A percentile compares a stretch with the other conserved stretches of the same genome.
These are phyloP conservation scores for Ceratobasidium sp. DNA, from an alignment of 1,284 basidiomycete species.

Conservation along the genomic window DNA sequence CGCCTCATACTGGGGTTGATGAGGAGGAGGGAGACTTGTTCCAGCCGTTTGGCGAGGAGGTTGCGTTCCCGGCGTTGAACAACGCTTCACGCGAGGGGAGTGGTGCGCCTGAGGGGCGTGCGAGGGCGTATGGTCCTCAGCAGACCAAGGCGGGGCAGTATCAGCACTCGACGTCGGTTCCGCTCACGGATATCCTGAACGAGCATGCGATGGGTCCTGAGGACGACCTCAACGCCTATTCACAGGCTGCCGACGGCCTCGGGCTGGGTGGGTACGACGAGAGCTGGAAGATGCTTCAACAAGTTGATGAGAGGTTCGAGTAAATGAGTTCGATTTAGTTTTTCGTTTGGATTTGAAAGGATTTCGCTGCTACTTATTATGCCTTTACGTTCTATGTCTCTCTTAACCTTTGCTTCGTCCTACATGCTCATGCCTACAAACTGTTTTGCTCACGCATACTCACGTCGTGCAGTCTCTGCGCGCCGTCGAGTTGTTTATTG, in stretches of 20 bases:
- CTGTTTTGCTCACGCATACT: conserved; percentile 17
- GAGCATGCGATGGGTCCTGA: conserved; percentile 11
- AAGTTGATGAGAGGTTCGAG: conserved; percentile 22
- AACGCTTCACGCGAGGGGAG: conserved; percentile 8
- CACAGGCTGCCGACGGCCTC: conserved; percentile 34
- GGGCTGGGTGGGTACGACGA: conserved; percentile 14
- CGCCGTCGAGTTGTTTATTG: conserved; percentile 35
- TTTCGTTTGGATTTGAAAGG: conserved; percentile 13
- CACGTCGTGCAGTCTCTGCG: background rate
- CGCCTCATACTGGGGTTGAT: conserved; percentile 16
- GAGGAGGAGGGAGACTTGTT: conserved; percentile 37
- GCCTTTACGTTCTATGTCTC: conserved; percentile 19
- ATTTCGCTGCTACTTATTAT: conserved; percentile 29
- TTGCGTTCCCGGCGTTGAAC: conserved; percentile 30
- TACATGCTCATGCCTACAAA: conserved; percentile 10
- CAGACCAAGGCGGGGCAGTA: background rate
- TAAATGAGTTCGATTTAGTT: conserved; percentile 19
- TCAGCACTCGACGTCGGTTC: background rate
- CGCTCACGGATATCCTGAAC: conserved; percentile 1
- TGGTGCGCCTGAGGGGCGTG: background rate
- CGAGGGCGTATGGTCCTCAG: conserved; percentile 4
- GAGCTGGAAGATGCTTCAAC: conserved; percentile 8
- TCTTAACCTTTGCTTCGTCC: background rate
- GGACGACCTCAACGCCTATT: conserved; percentile 27
- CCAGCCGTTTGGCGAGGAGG: conserved; percentile 37